Conservation (phyloP, 139 green algal species). For the Yamagishiella unicocca region DNA sequence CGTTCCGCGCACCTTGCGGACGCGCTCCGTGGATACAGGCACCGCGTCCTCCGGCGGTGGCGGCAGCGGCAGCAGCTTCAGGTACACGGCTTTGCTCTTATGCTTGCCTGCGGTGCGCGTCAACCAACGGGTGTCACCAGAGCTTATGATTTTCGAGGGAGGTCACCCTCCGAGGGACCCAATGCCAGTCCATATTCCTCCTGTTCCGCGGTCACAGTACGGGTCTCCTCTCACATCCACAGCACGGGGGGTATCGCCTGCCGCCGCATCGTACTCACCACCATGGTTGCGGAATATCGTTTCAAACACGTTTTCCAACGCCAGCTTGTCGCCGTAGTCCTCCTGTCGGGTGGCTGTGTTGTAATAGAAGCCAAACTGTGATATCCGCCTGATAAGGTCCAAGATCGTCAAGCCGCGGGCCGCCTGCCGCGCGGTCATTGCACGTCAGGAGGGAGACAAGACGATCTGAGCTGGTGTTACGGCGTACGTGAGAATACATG, state of each 20-base stretch:
- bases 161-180: too few species aligned
- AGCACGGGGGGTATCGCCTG: too few species aligned
- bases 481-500: too few species aligned
- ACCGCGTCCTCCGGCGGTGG: constrained; percentile 11
- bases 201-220: too few species aligned
- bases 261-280: too few species aligned
- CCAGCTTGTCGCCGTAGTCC: constrained; percentile 49
- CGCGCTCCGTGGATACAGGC: neutral
- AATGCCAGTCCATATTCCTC: too few species aligned
- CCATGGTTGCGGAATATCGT: neutral
- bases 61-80: constrained; percentile 56
- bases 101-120: constrained; percentile 9
- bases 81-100: neutral
- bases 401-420: neutral
- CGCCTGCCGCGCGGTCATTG: too few species aligned
- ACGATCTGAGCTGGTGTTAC: too few species aligned
- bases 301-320: constrained; percentile 47
- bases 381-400: constrained; percentile 37
- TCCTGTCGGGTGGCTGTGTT: neutral
- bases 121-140: too few species aligned
- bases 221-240: too few species aligned
- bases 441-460: too few species aligned
- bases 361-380: constrained; percentile 55
- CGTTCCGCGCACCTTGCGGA: constrained; percentile 61
- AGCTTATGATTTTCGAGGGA: too few species aligned